Conservation (phyloP, 768 basidiomycete genomes). For the Omphalotus guepiniiformis region DNA sequence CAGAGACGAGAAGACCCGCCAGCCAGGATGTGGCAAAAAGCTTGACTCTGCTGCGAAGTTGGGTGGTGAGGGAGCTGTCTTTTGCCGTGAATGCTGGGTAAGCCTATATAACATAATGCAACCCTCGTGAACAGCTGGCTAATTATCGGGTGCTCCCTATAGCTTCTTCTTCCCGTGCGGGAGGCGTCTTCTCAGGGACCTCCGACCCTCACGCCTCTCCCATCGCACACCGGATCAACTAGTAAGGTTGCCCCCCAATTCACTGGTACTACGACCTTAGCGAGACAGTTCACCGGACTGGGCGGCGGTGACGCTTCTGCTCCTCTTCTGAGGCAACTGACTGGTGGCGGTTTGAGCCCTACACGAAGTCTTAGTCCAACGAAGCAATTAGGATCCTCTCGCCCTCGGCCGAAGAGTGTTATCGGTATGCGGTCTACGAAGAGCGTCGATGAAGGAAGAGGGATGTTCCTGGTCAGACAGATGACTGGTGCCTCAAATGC, state of each 20-base stretch:
- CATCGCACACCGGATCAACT: constrained; percentile 38
- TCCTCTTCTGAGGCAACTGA: constrained; percentile 27
- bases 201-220: constrained; percentile 47
- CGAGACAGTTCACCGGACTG: constrained; percentile 70
- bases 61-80: constrained; percentile 64
- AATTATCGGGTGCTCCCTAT: no score
- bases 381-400: constrained; percentile 50
- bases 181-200: constrained; percentile 49
- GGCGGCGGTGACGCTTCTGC: constrained; percentile 36
- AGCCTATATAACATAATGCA: constrained; percentile 28
- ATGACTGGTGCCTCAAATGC: constrained; percentile 55
- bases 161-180: constrained; percentile 57
- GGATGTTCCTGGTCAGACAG: constrained; percentile 74
- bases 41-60: constrained; percentile 80
- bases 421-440: constrained; percentile 62
- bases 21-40: constrained; percentile 78
- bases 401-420: constrained; percentile 75
- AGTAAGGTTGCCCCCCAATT: constrained; percentile 47
- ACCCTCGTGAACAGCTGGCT: no score
- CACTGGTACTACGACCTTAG: constrained; percentile 70
- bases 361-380: constrained; percentile 68
- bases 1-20: constrained; percentile 47
- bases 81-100: constrained; percentile 84
- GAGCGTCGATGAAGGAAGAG: constrained; percentile 65
- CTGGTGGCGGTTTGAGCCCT: constrained; percentile 20